These are phyloP conservation scores for Talaromyces stipitatus DNA, from an alignment of 495 filamentous ascomycete species.

Conservation along the genomic window DNA sequence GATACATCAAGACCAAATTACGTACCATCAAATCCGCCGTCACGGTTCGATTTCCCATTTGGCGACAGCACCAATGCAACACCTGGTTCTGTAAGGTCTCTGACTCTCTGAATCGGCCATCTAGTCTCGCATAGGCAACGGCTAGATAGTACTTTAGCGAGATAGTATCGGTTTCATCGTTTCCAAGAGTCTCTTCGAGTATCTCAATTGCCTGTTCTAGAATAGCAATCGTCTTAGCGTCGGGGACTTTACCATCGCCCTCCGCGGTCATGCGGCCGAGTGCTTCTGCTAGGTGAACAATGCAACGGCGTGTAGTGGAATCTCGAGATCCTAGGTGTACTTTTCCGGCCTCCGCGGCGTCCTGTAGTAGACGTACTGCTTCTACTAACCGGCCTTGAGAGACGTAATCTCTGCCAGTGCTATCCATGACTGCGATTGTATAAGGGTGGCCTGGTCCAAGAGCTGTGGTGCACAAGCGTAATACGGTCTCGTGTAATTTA, in stretches of 20 bases:
- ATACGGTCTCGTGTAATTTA: neutral
- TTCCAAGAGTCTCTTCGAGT: conserved; percentile 5
- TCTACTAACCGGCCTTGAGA: conserved; percentile 1
- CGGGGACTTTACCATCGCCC: conserved; percentile 7
- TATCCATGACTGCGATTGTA: conserved; percentile 7
- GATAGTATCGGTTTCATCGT: conserved; percentile 5
- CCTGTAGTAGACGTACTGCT: conserved; percentile 10
- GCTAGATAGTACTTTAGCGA: conserved; percentile 7
- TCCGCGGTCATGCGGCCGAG: conserved; percentile 4
- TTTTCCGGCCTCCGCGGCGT: conserved; percentile 6
- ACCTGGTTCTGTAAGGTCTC: conserved; percentile 4
- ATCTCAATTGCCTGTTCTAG: conserved; percentile 7
- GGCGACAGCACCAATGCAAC: conserved; percentile 1
- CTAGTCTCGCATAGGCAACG: conserved; percentile 4
- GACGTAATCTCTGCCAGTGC: conserved; percentile 5
- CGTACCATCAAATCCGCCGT: conserved; percentile 5
- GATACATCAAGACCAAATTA: conserved; percentile 5
- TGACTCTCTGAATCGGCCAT: conserved; percentile 3
- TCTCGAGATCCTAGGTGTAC: conserved; percentile 6
- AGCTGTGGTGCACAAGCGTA: conserved; percentile 4
- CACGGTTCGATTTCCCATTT: neutral
- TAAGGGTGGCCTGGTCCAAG: conserved; percentile 7
- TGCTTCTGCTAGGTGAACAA: conserved; percentile 4
- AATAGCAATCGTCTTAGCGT: conserved; percentile 1
- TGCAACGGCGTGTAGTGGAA: conserved; percentile 5